phyloP scores from a whole-genome alignment of 108 stramenopile genomes.

The Chaetoceros muelleri region DNA sequence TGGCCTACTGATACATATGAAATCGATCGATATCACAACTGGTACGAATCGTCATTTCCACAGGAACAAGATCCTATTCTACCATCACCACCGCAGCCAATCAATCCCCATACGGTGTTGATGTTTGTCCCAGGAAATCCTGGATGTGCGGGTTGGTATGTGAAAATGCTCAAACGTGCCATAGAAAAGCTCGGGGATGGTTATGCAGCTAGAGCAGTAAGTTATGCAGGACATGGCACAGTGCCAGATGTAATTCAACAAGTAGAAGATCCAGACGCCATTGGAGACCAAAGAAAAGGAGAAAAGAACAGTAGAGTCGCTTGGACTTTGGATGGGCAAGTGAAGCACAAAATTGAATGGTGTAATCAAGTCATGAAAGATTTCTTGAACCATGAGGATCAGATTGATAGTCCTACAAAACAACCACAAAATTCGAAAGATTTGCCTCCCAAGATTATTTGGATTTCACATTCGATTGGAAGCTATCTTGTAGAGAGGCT shows the following conservation, averaged over 20 bases:
- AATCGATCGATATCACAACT: slow-evolving; percentile 23
- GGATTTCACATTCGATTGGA: slow-evolving; percentile 73
- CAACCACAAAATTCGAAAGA: slow-evolving; percentile 1
- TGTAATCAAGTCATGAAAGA: slow-evolving; percentile 33
- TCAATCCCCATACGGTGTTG: slow-evolving; percentile 39
- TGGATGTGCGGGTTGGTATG: slow-evolving; percentile 62
- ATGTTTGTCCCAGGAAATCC: slow-evolving; percentile 80
- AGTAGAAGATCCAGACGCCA: slow-evolving; percentile 7
- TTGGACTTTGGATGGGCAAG: slow-evolving; percentile 73
- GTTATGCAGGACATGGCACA: slow-evolving; percentile 66
- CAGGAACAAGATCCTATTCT: background rate
- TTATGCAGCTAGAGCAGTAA: slow-evolving; percentile 39
- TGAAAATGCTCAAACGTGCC: slow-evolving; percentile 18
- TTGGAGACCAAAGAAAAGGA: slow-evolving; percentile 5
- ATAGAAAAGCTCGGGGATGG: slow-evolving; percentile 41
- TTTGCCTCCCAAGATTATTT: slow-evolving; percentile 35
- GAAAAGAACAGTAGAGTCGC: slow-evolving; percentile 17
- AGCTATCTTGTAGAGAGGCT: slow-evolving; percentile 57
- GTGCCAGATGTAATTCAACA: slow-evolving; percentile 17
- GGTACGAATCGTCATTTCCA: background rate
- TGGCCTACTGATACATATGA: slow-evolving; percentile 58
- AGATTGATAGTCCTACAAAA: background rate
- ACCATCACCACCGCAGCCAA: background rate
- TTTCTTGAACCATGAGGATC: slow-evolving; percentile 2
- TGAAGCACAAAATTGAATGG: slow-evolving; percentile 59